Evolutionary conservation across 106 monocot genomes (phyloP), one percentile per base, ranked within the genome.

Genomic region (Dioscorea zingiberensis): DNA sequence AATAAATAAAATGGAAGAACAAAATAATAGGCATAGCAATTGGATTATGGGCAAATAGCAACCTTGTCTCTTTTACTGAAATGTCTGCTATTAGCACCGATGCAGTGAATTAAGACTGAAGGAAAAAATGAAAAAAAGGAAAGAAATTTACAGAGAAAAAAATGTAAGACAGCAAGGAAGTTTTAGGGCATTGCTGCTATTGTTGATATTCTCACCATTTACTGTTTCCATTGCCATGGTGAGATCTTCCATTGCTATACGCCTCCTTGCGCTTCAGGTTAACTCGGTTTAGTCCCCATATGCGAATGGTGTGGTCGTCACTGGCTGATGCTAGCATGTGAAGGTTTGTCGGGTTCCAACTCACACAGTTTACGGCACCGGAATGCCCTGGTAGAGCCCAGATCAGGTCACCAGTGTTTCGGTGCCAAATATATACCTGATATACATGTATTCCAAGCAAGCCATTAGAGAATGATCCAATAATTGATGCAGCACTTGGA

Each of bases 261-360:
- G 18, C 47, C n/a, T 69, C 59, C 9, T 66, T 61, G 6, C 46
- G 58, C 22, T 61, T 74, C 28, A 58, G 25, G 32, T 56, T 74
- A 47, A 17, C 38, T 48, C 23, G 63, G 3, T 71, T 55, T 64
- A 75, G 13, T 22, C 80, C 74, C 79, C 80, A 80, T 27, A 80
- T 80, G 7, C 80, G 80, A 22, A 80, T 65, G 5, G 80, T 80
- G 29, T 71, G 69, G 27, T 80, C 80, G 19, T 80, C 80, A 27
- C 80, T 75, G n/a, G 70, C 80, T 28, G 80, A 80, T 17, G 80
- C 80, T 25, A 80, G 70, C 75, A 80, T 80, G 49, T 71, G 70
- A 14, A 74, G 80, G 54, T 80, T 75, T 27, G 27, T 55, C 1
- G 80, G 80, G 58, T 80, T 80, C 80, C 80, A 80, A 58, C 80